Evolutionary conservation across 2,329 filamentous ascomycete species (phyloP), one percentile per base, ranked within the genome.

Genomic region (Bretziella fagacearum): DNA sequence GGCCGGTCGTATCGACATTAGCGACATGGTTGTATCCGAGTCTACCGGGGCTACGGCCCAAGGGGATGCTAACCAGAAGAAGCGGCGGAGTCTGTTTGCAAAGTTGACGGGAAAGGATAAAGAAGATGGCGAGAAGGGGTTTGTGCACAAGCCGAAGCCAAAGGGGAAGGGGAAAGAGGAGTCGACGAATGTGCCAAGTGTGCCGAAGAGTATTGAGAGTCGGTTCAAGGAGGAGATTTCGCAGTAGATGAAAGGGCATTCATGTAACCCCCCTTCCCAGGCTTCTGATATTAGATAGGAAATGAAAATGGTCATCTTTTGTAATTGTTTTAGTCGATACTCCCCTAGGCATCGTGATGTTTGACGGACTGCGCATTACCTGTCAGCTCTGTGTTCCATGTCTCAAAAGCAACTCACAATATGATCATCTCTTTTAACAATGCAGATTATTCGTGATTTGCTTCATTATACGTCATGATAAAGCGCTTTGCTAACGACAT

Each of bases 391-490:
- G n/a, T n/a, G n/a, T n/a, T n/a, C n/a, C n/a, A n/a, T n/a, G n/a
- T n/a, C n/a, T n/a, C n/a, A n/a, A n/a, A n/a, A n/a, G n/a, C n/a
- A n/a, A n/a, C n/a, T n/a, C n/a, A n/a, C n/a, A n/a, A n/a, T n/a
- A n/a, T n/a, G n/a, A n/a, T n/a, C n/a, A n/a, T n/a, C n/a, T n/a
- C n/a, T n/a, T n/a, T n/a, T n/a, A n/a, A n/a, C n/a, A n/a, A n/a
- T n/a, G n/a, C n/a, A n/a, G n/a, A n/a, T n/a, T n/a, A n/a, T 30
- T 30, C 35, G 15, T 39, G 23, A 20, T 43, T 45, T 25, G 27
- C 47, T 49, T 49, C 42, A 46, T 49, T 49, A 49, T 43, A 48
- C 46, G 30, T 48, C 39, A 48, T 48, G 41, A 39, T 39, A 18
- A 48, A 33, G 39, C 18, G 25, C 37, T 22, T 33, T 13, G 22